Evolutionary conservation across 306 rosid species (phyloP).

Genomic region (Begonia loranthoides): DNA sequence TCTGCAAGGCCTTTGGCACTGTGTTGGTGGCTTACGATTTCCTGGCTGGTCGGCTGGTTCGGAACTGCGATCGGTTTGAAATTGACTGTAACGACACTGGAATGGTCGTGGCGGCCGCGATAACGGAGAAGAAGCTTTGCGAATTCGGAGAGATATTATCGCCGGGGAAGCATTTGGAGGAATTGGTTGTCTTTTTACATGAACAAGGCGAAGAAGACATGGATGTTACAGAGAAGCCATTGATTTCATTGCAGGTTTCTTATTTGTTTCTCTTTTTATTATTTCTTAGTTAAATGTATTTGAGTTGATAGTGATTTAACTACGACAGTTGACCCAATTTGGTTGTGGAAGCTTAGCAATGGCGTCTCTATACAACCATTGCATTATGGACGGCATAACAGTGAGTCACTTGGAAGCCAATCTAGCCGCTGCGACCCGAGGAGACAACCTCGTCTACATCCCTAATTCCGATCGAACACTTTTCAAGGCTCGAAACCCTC

Average conservation of each 20-base stretch:
- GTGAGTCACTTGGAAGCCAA: constrained; percentile 29
- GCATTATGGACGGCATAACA: constrained; percentile 32
- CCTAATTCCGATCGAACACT: constrained; percentile 29
- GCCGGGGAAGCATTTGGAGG: constrained; percentile 24
- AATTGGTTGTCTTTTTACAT: constrained; percentile 25
- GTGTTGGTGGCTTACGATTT: constrained; percentile 33
- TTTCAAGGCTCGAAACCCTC: constrained; percentile 35
- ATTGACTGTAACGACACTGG: constrained; percentile 46
- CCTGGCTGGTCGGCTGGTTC: constrained; percentile 30
- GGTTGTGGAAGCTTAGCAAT: constrained; percentile 48
- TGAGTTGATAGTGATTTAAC: no score
- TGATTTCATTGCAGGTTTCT: constrained; percentile 35
- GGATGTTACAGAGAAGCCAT: constrained; percentile 22
- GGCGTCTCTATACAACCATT: constrained; percentile 37
- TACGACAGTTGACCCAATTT: constrained; percentile 35
- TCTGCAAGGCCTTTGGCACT: constrained; percentile 16
- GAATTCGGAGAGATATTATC: constrained; percentile 25
- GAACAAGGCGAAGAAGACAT: constrained; percentile 15
- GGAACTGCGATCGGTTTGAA: constrained; percentile 18
- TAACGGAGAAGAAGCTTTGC: constrained; percentile 17
- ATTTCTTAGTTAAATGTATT: no score
- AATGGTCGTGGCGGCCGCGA: constrained; percentile 25
- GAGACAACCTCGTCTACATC: constrained; percentile 10
- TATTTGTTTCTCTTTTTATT: not conserved
- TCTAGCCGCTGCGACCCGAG: constrained; percentile 33